phyloP scores from a whole-genome alignment of 345 rosid species.

The Lumnitzera racemosa region DNA sequence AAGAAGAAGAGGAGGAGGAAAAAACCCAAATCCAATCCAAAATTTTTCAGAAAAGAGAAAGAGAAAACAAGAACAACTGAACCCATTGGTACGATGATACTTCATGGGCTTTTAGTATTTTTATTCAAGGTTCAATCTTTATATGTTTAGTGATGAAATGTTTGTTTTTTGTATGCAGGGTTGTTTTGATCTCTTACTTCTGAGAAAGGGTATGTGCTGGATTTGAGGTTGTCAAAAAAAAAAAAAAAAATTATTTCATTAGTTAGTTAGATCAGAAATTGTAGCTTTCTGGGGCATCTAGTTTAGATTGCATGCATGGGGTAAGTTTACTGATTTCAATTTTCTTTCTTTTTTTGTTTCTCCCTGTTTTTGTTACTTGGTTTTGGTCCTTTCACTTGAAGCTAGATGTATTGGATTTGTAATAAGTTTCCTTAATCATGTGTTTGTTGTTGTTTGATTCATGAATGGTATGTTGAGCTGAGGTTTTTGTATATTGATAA shows the following conservation, averaged over 20 bases:
- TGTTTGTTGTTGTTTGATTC: too few relatives aligned
- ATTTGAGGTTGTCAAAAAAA: too few relatives aligned
- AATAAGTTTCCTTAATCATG: too few relatives aligned
- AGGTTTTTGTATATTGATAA: too few relatives aligned
- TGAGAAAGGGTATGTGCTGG: slow-evolving; percentile 10
- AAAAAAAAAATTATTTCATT: too few relatives aligned
- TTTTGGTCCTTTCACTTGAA: neutral
- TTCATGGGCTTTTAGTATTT: neutral
- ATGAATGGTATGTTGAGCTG: too few relatives aligned
- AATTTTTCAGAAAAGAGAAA: slow-evolving; percentile 64
- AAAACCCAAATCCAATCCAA: slow-evolving; percentile 7
- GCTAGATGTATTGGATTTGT: too few relatives aligned
- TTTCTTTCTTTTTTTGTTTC: slow-evolving; percentile 2
- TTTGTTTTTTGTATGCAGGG: neutral
- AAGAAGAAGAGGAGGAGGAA: slow-evolving; percentile 29
- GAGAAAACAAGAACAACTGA: slow-evolving; percentile 13
- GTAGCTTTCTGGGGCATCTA: slow-evolving; percentile 15
- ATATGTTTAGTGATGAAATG: too few relatives aligned
- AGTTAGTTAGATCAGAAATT: neutral
- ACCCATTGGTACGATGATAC: neutral
- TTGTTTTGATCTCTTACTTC: slow-evolving; percentile 14
- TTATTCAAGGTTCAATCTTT: neutral
- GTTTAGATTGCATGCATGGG: slow-evolving; percentile 54
- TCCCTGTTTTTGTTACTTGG: slow-evolving; percentile 2
- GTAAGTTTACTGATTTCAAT: slow-evolving; percentile 30